Percentiles rank a stretch among this genome's conserved stretches.
phyloP scores from a whole-genome alignment of 768 basidiomycete genomes.

The Boletus vermiculosoides region DNA sequence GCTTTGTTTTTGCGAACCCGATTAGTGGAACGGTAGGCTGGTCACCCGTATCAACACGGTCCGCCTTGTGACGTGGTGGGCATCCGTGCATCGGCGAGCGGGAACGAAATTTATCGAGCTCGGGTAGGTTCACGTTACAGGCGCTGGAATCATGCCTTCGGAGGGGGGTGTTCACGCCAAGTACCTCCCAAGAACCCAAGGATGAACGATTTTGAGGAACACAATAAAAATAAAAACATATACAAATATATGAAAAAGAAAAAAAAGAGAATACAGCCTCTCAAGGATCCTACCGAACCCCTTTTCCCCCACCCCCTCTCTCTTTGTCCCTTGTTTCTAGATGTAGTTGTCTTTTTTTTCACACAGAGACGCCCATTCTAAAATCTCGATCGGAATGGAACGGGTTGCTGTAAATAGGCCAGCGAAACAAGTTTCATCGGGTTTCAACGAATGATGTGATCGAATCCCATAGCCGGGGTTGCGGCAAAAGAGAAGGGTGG shows the following conservation, averaged over 20 bases:
- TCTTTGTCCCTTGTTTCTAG: background rate
- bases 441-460: background rate
- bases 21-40: background rate
- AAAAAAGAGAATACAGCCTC: background rate
- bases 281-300: background rate
- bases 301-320: background rate
- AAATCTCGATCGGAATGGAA: constrained; percentile 9
- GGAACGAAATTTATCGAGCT: constrained; percentile 1
- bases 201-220: background rate
- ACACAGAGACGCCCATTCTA: background rate
- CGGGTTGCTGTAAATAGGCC: background rate
- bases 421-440: constrained; percentile 8
- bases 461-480: background rate
- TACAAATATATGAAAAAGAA: background rate
- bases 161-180: background rate
- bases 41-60: constrained; percentile 23
- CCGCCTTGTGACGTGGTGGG: constrained; percentile 20
- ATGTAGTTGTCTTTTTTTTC: background rate
- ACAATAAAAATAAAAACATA: background rate
- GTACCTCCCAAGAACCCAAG: background rate
- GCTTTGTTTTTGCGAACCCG: background rate
- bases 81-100: constrained; percentile 13
- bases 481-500: background rate
- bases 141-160: background rate
- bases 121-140: constrained; percentile 10